Base-by-base conservation (phyloP, 2,329 filamentous ascomycete species). In the Beauveria sp. region DNA sequence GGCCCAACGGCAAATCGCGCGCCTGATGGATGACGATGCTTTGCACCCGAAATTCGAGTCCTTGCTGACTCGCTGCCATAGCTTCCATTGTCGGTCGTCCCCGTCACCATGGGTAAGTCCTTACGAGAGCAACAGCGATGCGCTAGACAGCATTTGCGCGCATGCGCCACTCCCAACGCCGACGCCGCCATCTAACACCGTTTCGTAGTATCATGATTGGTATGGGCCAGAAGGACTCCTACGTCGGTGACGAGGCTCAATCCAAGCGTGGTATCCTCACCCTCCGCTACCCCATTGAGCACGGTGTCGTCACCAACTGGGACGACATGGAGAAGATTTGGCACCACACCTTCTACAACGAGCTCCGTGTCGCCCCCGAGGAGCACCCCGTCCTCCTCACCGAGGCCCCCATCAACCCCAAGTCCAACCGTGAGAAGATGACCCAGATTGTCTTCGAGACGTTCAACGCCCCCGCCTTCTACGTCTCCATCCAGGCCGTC, bases 391-490 rank as follows among this genome's bases (percentile, higher is more conserved):
- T 98, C 78, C 88, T 99, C 77, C 87, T 99, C 79, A 99, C 95
- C 72, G 95, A 99, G 86, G 95, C 95, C 73, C 95, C 95, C 72
- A 98, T 99, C 89, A 99, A 99, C 89, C 95, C 95, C 80, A 98
- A 98, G 88, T 96, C 91, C 85, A 99, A 99, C 87, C 91, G 95
- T 88, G 95, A 99, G 87, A 99, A 99, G 92, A 99, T 99, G 95
- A 98, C 95, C 72, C 95, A 99, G 85, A 99, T 99, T 70, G 93
- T 99, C 79, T 99, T 99, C 85, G 95, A 99, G 88, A 99, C 95
- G 73, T 99, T 99, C 89, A 98, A 99, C 85, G 93, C 95, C 74
- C 95, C 95, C 71, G 95, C 95, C 72, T 98, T 99, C 88, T 99
- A 99, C 87, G 95, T 99, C 85, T 98, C 95, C 75, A 99, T 99